Conservation (phyloP, 306 rosid species). For the Cucurbita maxima region DNA sequence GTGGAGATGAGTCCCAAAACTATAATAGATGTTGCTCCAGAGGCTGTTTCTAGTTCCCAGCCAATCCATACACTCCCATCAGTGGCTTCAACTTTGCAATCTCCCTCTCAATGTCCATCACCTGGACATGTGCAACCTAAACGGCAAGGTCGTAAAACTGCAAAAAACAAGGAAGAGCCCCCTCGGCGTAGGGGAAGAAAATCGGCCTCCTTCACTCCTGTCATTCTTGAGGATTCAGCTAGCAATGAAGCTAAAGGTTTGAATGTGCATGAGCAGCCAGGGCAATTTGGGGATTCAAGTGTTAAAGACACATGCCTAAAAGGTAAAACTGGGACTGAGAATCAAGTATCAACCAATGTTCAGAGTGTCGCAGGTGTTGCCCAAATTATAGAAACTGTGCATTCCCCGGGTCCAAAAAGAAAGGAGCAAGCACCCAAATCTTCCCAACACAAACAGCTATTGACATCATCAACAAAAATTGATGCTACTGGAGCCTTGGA, state of each 20-base stretch:
- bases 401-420: conserved; percentile 44
- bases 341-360: conserved; percentile 24
- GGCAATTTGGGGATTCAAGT: conserved; percentile 25
- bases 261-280: conserved; percentile 27
- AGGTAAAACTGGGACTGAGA: conserved; percentile 30
- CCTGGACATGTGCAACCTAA: conserved; percentile 36
- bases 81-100: conserved; percentile 23
- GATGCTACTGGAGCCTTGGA: conserved; percentile 58
- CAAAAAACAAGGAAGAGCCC: conserved; percentile 45
- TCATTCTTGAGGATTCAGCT: conserved; percentile 23
- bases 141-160: conserved; percentile 74
- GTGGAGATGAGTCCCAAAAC: conserved; percentile 17
- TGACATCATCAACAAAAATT: conserved; percentile 21
- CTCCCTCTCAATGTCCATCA: conserved; percentile 28
- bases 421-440: conserved; percentile 44
- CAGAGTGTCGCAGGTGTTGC: conserved; percentile 29
- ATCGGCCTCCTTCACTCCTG: conserved; percentile 24
- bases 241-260: conserved; percentile 30
- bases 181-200: conserved; percentile 78
- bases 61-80: conserved; percentile 20
- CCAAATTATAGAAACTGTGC: conserved; percentile 34
- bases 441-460: conserved; percentile 42
- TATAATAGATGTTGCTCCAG: conserved; percentile 18
- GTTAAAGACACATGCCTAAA: conserved; percentile 26
- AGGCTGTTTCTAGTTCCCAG: conserved; percentile 27